Evolutionary conservation across 1,139 yeast genomes (phyloP), one percentile per base, ranked within the genome.

Genomic region (Geotrichum reessii): DNA sequence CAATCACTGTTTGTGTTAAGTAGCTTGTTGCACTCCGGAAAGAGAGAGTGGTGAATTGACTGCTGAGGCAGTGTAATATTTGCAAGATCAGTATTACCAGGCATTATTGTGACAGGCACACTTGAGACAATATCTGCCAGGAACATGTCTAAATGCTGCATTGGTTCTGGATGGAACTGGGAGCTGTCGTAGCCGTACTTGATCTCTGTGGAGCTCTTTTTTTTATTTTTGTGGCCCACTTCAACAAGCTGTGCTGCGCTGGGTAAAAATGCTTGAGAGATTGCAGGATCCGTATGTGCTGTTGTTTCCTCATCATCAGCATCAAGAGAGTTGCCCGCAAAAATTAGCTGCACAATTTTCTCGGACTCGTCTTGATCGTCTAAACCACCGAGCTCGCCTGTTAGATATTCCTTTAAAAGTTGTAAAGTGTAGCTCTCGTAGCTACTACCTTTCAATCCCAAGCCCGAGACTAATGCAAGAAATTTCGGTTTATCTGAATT

Each of bases 1-100:
- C 57, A 33, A 11, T 50, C 25, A 22, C 19, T 37, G 9, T 19
- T 40, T 24, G 28, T 28, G 22, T 37, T 24, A 28, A 50, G 48
- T 19, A 54, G 24, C 47, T 57, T 59, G 6, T 54, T 68, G n/a
- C 78, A 78, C 21, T 73, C 70, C 6, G 77, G 76, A 67, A 93
- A 84, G 60, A 93, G 76, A 0, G 96, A 86, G 59, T 77, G 78
- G 69, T 93, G 97, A 17, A 93, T 71, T 2, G 96, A 88, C 69
- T 88, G 97, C 71, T 93, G 98, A 0, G 99, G 99, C 62, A 90
- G 73, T 58, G 95, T 82, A 19, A 81, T 76, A 64, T 87, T 96
- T 8, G 91, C 84, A 0, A 97, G 96, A 70, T 93, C 99, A 7
- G 77, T 73, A 3, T 75, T 79, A 4, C 99, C 99, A 0, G 99